Evolutionary conservation across 257 asterid genomes (phyloP).

Genomic region (Solanum lycopersicoides): DNA sequence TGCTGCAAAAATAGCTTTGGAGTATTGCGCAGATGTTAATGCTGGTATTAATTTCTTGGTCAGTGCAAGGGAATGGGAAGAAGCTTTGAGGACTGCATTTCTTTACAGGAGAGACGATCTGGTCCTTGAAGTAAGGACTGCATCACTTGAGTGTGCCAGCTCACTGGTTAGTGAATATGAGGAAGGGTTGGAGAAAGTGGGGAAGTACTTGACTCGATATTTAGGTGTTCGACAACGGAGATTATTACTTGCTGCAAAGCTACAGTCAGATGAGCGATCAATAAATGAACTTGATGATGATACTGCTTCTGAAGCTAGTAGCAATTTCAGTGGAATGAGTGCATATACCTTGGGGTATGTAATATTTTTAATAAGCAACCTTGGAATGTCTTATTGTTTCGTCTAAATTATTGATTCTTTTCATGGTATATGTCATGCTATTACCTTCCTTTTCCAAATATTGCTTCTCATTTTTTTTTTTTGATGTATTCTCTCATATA

Average conservation of each 20-base stretch:
- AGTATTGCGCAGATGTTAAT: slow-evolving; percentile 71
- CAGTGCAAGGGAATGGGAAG: slow-evolving; percentile 92
- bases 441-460: neutral
- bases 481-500: neutral
- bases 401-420: neutral
- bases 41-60: slow-evolving; percentile 52
- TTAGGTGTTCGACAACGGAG: slow-evolving; percentile 91
- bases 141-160: slow-evolving; percentile 79
- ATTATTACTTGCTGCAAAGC: slow-evolving; percentile 77
- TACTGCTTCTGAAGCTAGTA: slow-evolving; percentile 87
- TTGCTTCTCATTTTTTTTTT: neutral
- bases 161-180: slow-evolving; percentile 50
- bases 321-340: slow-evolving; percentile 96
- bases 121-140: slow-evolving; percentile 48
- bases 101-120: slow-evolving; percentile 65
- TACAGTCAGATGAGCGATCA: slow-evolving; percentile 57
- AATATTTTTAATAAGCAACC: neutral
- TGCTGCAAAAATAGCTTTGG: slow-evolving; percentile 84
- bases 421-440: neutral
- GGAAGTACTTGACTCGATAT: slow-evolving; percentile 79
- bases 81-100: slow-evolving; percentile 77
- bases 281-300: slow-evolving; percentile 65
- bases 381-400: neutral
- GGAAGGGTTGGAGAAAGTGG: slow-evolving; percentile 90
- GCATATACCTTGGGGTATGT: slow-evolving; percentile 92